Evolutionary conservation across 164 flowering plant species (phyloP).

Genomic region (Stephania japonica): DNA sequence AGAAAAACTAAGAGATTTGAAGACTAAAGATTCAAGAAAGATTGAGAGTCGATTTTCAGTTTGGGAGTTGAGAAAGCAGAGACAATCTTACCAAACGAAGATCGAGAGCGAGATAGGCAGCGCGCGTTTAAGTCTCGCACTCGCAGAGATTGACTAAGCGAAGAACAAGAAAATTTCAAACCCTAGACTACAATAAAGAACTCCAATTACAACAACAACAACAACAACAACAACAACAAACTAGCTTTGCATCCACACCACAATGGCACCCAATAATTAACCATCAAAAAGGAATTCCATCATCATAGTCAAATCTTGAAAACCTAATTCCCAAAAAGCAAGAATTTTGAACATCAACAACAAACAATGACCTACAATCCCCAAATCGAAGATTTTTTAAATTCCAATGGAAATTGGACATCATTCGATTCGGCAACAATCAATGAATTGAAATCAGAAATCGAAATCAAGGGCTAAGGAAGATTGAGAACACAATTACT

Average conservation of each 20-base stretch:
- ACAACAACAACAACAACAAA: no score
- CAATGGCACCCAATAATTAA: not conserved
- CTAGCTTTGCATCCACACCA: not conserved
- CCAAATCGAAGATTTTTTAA: not conserved
- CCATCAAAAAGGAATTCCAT: not conserved
- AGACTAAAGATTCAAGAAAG: no score
- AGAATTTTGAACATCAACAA: not conserved
- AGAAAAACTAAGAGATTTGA: no score
- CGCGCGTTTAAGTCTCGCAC: no score
- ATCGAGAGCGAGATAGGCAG: no score
- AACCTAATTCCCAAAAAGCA: not conserved
- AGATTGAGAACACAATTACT: not conserved
- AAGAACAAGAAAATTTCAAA: no score
- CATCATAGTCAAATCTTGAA: not conserved
- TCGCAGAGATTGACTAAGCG: no score
- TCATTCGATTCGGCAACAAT: not conserved
- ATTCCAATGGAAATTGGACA: not conserved
- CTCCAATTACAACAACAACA: not conserved
- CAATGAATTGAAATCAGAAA: no score
- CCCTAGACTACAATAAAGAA: not conserved
- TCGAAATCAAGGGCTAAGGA: not conserved
- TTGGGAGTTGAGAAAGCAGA: no score
- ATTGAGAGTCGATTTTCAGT: no score
- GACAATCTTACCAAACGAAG: no score
- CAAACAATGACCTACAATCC: not conserved